A percentile compares a stretch with the other conserved stretches of the same genome.
Conservation (phyloP, 208 protist genomes). For the Crithidia bombi region DNA sequence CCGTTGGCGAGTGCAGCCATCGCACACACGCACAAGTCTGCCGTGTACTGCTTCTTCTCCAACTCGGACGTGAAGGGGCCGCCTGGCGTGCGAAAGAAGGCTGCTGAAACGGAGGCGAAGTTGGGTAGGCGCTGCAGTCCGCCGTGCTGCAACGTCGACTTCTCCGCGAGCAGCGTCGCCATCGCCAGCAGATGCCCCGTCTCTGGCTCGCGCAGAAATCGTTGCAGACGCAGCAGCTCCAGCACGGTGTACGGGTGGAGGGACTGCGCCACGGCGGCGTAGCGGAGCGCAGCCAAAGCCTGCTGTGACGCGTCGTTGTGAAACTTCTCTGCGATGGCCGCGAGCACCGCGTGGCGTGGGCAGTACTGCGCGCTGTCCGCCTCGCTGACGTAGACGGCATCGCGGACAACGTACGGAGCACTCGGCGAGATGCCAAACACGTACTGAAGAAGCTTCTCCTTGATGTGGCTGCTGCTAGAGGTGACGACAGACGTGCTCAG, state of each 20-base stretch:
- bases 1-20: slow-evolving; percentile 59
- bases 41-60: slow-evolving; percentile 49
- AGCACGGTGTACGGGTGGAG: slow-evolving; percentile 74
- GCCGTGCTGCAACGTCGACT: slow-evolving; percentile 44
- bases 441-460: slow-evolving; percentile 25
- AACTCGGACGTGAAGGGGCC: slow-evolving; percentile 7
- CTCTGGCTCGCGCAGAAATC: not conserved
- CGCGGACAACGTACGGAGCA: slow-evolving; percentile 26
- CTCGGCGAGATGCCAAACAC: not conserved
- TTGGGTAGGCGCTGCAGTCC: slow-evolving; percentile 45
- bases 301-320: slow-evolving; percentile 16
- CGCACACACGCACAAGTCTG: slow-evolving; percentile 44
- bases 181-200: slow-evolving; percentile 37
- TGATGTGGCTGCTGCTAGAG: slow-evolving; percentile 7
- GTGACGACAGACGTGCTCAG: not conserved
- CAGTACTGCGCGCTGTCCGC: too few relatives aligned
- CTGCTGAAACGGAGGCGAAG: slow-evolving; percentile 19
- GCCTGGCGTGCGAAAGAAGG: slow-evolving; percentile 26
- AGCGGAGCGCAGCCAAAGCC: slow-evolving; percentile 43
- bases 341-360: slow-evolving; percentile 25
- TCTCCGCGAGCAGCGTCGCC: slow-evolving; percentile 47
- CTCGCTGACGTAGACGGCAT: slow-evolving; percentile 34
- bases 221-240: slow-evolving; percentile 26
- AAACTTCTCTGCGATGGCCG: slow-evolving; percentile 13
- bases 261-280: slow-evolving; percentile 63